Conservation (phyloP, 1,284 basidiomycete species). For the Flammula alnicola region DNA sequence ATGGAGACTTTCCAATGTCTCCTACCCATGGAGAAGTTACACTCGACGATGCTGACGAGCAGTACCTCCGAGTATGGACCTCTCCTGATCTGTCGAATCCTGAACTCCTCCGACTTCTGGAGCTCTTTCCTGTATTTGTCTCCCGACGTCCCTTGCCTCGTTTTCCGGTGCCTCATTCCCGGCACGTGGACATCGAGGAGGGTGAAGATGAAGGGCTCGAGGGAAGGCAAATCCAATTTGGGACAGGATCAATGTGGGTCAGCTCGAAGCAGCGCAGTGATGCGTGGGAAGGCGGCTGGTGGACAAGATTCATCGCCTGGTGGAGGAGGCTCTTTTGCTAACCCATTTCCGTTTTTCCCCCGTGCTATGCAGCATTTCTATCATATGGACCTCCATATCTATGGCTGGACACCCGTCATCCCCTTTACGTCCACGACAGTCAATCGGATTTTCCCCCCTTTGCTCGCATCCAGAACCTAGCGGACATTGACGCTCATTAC, state of each 20-base stretch:
- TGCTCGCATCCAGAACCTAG: constrained; percentile 14
- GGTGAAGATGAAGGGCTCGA: constrained; percentile 58
- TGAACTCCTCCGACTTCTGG: constrained; percentile 64
- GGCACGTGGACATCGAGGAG: constrained; percentile 63
- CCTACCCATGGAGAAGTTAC: constrained; percentile 35
- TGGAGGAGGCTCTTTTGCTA: constrained; percentile 72
- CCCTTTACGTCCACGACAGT: constrained; percentile 15
- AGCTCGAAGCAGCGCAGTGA: constrained; percentile 57
- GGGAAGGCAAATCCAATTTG: constrained; percentile 61
- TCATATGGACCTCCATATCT: constrained; percentile 15
- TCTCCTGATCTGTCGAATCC: constrained; percentile 70
- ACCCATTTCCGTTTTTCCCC: constrained; percentile 22
- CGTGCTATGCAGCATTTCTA: constrained; percentile 21
- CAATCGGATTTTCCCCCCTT: constrained; percentile 8
- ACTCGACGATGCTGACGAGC: constrained; percentile 53
- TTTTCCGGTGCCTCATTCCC: constrained; percentile 49
- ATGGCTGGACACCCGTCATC: constrained; percentile 11
- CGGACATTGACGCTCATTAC: constrained; percentile 15
- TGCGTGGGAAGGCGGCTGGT: constrained; percentile 75
- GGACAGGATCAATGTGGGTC: constrained; percentile 76
- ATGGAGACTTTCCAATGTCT: constrained; percentile 42
- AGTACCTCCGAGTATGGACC: constrained; percentile 70
- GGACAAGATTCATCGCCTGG: constrained; percentile 73
- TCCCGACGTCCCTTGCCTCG: constrained; percentile 65
- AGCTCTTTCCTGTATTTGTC: constrained; percentile 73